Evolutionary conservation across 2,329 filamentous ascomycete genomes (phyloP).

Genomic region (Aureobasidium namibiae): DNA sequence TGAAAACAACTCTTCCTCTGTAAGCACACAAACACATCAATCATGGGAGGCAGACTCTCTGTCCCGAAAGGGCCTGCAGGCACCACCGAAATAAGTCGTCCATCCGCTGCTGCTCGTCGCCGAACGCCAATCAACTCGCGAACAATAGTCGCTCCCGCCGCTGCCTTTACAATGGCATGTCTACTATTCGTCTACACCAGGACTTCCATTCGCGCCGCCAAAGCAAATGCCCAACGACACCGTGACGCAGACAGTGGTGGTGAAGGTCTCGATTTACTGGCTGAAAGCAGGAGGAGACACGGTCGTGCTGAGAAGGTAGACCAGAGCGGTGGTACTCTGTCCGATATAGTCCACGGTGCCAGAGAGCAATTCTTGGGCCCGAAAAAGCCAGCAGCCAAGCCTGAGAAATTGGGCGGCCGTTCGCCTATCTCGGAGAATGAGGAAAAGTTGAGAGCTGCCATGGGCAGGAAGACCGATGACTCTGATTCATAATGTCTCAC

Average conservation of each 20-base stretch:
- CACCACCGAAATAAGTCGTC: conserved; percentile 32
- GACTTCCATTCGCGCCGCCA: conserved; percentile 58
- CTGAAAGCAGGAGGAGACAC: conserved; percentile 47
- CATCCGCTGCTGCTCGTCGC: conserved; percentile 25
- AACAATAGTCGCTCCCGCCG: conserved; percentile 51
- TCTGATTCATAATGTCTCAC: background rate
- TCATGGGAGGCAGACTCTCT: conserved; percentile 41
- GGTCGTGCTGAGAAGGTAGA: conserved; percentile 40
- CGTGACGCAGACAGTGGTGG: conserved; percentile 49
- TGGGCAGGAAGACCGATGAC: conserved; percentile 7
- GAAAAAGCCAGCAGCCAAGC: conserved; percentile 24
- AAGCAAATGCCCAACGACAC: conserved; percentile 54
- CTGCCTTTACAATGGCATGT: conserved; percentile 54
- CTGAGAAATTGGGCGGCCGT: conserved; percentile 31
- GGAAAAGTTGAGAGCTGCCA: conserved; percentile 30
- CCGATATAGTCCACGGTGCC: conserved; percentile 25
- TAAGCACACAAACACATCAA: conserved; percentile 11
- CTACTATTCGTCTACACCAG: conserved; percentile 55
- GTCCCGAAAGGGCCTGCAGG: conserved; percentile 36
- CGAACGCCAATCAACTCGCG: conserved; percentile 25
- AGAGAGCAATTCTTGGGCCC: conserved; percentile 17
- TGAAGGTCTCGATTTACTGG: conserved; percentile 43
- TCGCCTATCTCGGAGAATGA: conserved; percentile 28
- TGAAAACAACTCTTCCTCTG: background rate
- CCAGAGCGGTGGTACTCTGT: conserved; percentile 27